phyloP scores from a whole-genome alignment of 257 asterid species.

The Solanum gandarillasii region DNA sequence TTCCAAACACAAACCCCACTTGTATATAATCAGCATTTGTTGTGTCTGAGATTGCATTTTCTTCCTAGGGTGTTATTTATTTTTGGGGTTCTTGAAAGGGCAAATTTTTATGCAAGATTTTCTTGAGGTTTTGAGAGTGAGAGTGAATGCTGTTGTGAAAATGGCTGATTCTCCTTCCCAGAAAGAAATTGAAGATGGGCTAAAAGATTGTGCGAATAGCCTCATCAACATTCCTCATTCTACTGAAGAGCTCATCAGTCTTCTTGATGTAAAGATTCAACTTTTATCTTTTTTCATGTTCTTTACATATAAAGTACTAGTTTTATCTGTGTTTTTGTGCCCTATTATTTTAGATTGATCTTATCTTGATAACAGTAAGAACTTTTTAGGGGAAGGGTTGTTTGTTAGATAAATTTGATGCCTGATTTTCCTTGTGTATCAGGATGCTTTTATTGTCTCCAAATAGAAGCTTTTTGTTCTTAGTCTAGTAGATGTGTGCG shows the following conservation, averaged over 20 bases:
- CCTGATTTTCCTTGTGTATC: neutral
- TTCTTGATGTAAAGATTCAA: slow-evolving; percentile 2
- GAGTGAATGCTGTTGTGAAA: neutral
- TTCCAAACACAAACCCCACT: neutral
- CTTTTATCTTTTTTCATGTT: neutral
- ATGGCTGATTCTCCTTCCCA: neutral
- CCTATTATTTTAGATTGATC: neutral
- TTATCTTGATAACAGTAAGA: neutral
- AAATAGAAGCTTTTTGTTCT: no score
- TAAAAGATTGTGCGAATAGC: neutral
- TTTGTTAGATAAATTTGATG: neutral
- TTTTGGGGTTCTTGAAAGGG: neutral
- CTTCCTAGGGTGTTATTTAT: neutral
- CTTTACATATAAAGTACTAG: neutral
- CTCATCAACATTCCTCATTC: neutral
- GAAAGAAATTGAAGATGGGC: neutral
- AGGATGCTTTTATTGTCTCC: neutral
- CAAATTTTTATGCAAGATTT: neutral
- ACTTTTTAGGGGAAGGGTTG: neutral
- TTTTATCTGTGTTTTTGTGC: neutral
- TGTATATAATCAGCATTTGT: neutral
- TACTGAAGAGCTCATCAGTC: neutral
- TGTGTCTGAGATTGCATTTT: neutral
- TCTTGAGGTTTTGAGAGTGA: neutral
- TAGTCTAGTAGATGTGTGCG: no score